Evolutionary conservation across 1,284 basidiomycete species (phyloP).

Genomic region (Earliella scabrosa): DNA sequence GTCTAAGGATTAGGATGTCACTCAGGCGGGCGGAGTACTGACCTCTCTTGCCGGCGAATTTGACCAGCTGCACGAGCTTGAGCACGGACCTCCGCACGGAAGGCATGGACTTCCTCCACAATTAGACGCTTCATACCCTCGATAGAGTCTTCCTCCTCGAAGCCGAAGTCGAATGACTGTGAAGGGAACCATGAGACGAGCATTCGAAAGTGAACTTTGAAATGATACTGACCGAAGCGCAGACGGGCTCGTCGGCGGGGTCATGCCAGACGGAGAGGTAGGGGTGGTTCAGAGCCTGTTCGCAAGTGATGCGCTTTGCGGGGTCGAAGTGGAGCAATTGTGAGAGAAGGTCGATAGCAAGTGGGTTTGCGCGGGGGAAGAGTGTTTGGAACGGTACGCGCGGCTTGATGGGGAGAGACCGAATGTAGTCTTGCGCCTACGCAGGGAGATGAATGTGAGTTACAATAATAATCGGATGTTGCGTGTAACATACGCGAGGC

Average conservation of each 20-base stretch:
- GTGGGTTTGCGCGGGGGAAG: conserved; percentile 92
- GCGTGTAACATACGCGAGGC: conserved; percentile 58
- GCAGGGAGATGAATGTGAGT: background rate
- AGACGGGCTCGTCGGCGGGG: conserved; percentile 88
- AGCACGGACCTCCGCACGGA: conserved; percentile 83
- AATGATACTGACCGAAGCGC: conserved; percentile 35
- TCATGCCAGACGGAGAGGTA: conserved; percentile 96
- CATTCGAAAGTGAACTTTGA: too few relatives aligned
- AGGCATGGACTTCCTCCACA: conserved; percentile 90
- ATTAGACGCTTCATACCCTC: conserved; percentile 98
- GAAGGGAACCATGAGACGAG: too few relatives aligned
- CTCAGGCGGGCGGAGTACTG: conserved; percentile 15
- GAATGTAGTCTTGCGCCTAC: conserved; percentile 98
- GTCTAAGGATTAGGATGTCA: background rate
- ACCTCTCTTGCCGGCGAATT: conserved; percentile 77
- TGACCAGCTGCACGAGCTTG: conserved; percentile 74
- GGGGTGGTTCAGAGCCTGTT: conserved; percentile 93
- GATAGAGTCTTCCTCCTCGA: conserved; percentile 95
- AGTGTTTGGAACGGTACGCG: conserved; percentile 90
- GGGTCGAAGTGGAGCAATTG: conserved; percentile 97
- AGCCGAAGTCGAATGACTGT: conserved; percentile 95
- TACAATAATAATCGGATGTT: background rate
- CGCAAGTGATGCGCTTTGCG: conserved; percentile 93
- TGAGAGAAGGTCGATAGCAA: conserved; percentile 91
- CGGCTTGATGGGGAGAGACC: conserved; percentile 95